Conservation (phyloP, 352 stramenopile species). For the Globisporangium recalcitrans region DNA sequence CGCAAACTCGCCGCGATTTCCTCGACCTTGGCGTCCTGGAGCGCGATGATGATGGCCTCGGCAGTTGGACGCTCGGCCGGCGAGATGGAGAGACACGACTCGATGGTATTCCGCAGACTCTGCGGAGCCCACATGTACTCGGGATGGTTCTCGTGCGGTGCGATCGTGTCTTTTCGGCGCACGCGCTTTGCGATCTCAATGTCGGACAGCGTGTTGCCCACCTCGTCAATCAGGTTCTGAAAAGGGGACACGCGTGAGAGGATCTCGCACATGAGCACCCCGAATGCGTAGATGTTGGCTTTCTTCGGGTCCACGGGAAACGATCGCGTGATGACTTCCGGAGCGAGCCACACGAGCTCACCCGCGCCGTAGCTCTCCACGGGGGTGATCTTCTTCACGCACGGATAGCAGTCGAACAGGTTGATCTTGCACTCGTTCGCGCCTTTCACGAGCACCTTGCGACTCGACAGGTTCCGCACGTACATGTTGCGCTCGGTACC, state of each 20-base stretch:
- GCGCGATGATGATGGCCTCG: slow-evolving; percentile 40
- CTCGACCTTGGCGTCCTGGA: slow-evolving; percentile 30
- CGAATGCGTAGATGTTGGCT: slow-evolving; percentile 64
- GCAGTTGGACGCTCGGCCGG: slow-evolving; percentile 46
- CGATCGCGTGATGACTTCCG: slow-evolving; percentile 45
- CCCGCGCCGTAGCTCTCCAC: slow-evolving; percentile 38
- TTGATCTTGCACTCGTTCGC: slow-evolving; percentile 50
- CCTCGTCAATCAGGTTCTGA: slow-evolving; percentile 33
- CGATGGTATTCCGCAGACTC: slow-evolving; percentile 37
- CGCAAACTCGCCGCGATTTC: slow-evolving; percentile 21
- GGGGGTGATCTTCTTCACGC: slow-evolving; percentile 22
- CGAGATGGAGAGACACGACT: slow-evolving; percentile 43
- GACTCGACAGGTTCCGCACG: slow-evolving; percentile 43
- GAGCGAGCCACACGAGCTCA: slow-evolving; percentile 44
- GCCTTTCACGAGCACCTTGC: slow-evolving; percentile 54
- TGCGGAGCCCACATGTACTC: slow-evolving; percentile 36
- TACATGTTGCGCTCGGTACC: slow-evolving; percentile 38
- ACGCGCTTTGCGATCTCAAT: slow-evolving; percentile 39
- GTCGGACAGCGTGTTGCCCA: slow-evolving; percentile 53
- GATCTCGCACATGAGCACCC: slow-evolving; percentile 55
- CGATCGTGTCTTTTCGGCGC: slow-evolving; percentile 26
- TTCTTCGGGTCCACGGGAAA: slow-evolving; percentile 41
- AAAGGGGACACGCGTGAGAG: slow-evolving; percentile 47
- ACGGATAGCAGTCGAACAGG: slow-evolving; percentile 49
- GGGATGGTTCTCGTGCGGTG: slow-evolving; percentile 38